Base-by-base conservation (phyloP, 805 yeast species). In the Saturnispora saitoi region DNA sequence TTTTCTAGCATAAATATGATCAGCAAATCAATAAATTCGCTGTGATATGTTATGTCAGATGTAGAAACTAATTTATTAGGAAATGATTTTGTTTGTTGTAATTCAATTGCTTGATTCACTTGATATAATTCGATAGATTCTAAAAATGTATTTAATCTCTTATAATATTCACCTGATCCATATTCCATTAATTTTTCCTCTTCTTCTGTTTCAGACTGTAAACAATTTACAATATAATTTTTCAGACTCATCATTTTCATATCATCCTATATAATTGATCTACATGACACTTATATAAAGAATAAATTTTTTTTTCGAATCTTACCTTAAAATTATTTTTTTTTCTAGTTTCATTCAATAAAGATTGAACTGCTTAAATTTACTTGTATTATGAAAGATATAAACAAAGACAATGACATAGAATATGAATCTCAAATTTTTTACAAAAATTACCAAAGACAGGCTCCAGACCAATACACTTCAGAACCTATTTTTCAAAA, bases 351-450 rank as follows among this genome's bases (percentile, higher is more conserved):
- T 19, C 38, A 7, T 17, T 34, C 17, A 5, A 4, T 15, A 7
- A 6, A 34, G 2, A 32, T 4, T n/a, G 10, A 17, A 9, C 10
- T 34, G 8, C 14, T 10, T 12, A 17, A 14, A 7, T 17, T 15
- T 10, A 9, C 8, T 24, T 24, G 28, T 3, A 17, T 15, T 10
- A 34, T 43, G 46, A 43, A 43, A n/a, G 46, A 32, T 4, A 15
- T 19, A 9, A 30, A 31, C 12, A 37, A 17, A 31, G 31, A 20
- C 24, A 43, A 29, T 7, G 53, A 58, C 19, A 73, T 77, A 9
- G 75, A 77, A 56, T 68, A 75, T 39, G 68, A 68, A 20, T 62
- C 56, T 8, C 70, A 72, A 3, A 60, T 69, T 0, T 58, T 76
- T 9, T 64, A 70, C 48, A 68, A 66, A 0, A 54, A 56, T 14